Evolutionary conservation across 129 eudicot species (phyloP), one percentile per base, ranked within the genome.

Genomic region (Tagetes patula): DNA sequence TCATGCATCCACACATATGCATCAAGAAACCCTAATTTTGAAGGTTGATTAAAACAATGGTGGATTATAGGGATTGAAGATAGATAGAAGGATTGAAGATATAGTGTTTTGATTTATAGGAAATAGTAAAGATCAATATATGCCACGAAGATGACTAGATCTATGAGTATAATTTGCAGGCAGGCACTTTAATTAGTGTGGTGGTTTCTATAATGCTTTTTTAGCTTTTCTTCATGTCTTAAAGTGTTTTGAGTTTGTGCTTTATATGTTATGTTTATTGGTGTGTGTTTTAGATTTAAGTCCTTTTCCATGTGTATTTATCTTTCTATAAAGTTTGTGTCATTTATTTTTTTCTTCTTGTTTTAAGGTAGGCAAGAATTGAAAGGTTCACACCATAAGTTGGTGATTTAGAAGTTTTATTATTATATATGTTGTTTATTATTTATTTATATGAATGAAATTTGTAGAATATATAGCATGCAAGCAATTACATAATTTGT

Each of bases 251-350:
- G 41, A 12, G n/a, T 7, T 71, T 50, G 60, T 41, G 47, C 48
- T 78, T 79, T 65, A 55, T 72, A 72, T 52, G 14, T 78, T 78
- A 78, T 71, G 69, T 65, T 64, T 53, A 46, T 63, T 65, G 73
- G 54, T 52, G 73, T 73, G 82, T 3, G 6, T 53, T 53, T 40
- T 20, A 64, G 74, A 64, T 27, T 70, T 1, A 8, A 71, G 67
- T 49, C 30, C 41, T 77, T 78, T 53, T 71, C 82, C 37, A 62
- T 40, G 47, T 47, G 71, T 37, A 41, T 39, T 37, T 61, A 61
- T 61, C 5, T 73, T 60, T 52, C 30, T 40, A 40, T 12, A 10
- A 41, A 2, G 10, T 72, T 72, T 32, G 36, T 12, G 4, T 20
- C 6, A 12, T 49, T 55, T 40, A 20, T 11, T 55, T 38, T 3